Conservation (phyloP, 176 grass and related monocot genomes). For the Pharus latifolius region DNA sequence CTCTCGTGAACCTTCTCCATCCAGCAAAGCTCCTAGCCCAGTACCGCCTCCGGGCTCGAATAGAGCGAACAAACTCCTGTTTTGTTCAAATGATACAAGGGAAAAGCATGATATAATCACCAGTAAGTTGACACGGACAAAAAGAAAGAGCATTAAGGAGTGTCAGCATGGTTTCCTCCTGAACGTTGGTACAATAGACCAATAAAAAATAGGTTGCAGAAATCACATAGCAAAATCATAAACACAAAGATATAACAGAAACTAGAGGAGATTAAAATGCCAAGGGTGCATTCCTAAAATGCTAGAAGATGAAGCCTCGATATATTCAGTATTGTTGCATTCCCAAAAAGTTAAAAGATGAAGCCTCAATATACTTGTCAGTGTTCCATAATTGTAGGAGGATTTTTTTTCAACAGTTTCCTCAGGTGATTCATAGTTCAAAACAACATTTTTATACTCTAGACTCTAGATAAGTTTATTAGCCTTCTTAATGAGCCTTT, state of each 20-base stretch:
- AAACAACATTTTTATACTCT: not conserved
- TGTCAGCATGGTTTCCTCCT: not conserved
- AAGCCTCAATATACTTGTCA: not conserved
- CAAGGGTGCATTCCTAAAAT: not conserved
- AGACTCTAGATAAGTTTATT: not conserved
- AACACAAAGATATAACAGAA: not conserved
- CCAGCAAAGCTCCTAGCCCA: constrained; percentile 98
- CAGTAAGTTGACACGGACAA: not conserved
- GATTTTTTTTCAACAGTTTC: not conserved
- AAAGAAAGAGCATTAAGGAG: not conserved
- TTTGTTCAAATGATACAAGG: constrained; percentile 12
- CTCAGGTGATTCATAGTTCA: not conserved
- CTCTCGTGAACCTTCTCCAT: constrained; percentile 76
- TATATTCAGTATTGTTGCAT: not conserved
- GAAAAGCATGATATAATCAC: not conserved
- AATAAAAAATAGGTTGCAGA: not conserved
- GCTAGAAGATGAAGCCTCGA: not conserved
- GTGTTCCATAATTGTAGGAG: not conserved
- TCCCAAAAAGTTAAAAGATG: not conserved
- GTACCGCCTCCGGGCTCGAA: constrained; percentile 53
- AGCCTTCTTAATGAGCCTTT: not conserved
- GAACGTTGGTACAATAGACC: not conserved
- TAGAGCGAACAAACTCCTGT: constrained; percentile 85
- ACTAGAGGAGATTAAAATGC: too few species aligned
- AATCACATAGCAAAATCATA: not conserved